Conservation (phyloP, 805 yeast species). For the Barnettozyma wickerhamii region DNA sequence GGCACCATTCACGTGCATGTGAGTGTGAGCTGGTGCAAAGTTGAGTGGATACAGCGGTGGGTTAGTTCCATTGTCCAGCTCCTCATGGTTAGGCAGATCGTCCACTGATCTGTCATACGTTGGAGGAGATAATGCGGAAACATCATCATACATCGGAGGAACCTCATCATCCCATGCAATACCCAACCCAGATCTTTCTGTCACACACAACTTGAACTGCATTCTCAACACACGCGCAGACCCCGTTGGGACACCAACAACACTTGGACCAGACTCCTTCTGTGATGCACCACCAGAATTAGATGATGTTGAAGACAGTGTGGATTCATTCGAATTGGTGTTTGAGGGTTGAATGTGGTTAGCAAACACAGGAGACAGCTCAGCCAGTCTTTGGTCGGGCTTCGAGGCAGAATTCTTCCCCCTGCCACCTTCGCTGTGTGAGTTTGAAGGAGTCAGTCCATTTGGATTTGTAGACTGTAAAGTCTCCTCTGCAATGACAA, state of each 20-base stretch:
- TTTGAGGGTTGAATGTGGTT: constrained; percentile 27
- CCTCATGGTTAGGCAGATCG: constrained; percentile 10
- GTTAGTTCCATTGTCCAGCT: constrained; percentile 11
- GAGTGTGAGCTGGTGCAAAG: constrained; percentile 23
- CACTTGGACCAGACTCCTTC: not conserved
- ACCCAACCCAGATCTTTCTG: constrained; percentile 93
- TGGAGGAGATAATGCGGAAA: constrained; percentile 83
- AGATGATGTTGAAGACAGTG: constrained; percentile 1
- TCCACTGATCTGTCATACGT: constrained; percentile 44
- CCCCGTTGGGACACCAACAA: constrained; percentile 80
- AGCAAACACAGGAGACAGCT: constrained; percentile 39
- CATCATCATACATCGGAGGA: constrained; percentile 92
- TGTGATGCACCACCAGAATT: not conserved
- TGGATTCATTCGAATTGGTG: constrained; percentile 18
- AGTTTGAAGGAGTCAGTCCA: constrained; percentile 31
- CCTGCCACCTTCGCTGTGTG: constrained; percentile 11
- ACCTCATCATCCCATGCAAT: constrained; percentile 99
- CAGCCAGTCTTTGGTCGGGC: constrained; percentile 38
- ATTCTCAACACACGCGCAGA: constrained; percentile 91
- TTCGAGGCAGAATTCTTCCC: constrained; percentile 10
- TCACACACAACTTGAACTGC: constrained; percentile 82
- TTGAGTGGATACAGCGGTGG: constrained; percentile 27
- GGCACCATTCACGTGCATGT: constrained; percentile 23
- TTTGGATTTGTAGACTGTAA: constrained; percentile 38
- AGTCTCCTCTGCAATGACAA: constrained; percentile 91